Evolutionary conservation across 2,329 filamentous ascomycete species (phyloP).

Genomic region (Hymenoscyphus occultus): DNA sequence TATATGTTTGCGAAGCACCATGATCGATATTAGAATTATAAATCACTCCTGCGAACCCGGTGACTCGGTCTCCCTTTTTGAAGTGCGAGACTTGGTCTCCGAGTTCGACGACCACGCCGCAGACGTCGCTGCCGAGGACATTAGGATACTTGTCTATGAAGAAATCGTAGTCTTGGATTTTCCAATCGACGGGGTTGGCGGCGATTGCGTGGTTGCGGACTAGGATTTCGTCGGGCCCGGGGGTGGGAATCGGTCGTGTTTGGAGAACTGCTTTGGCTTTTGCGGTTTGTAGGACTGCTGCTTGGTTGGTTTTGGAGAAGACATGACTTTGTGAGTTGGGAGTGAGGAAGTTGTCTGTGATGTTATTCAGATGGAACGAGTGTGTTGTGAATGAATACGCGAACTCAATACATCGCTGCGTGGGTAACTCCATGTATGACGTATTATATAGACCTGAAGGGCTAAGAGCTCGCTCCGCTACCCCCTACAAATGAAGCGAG

Average conservation of each 20-base stretch:
- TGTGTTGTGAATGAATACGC: too few relatives aligned
- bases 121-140: conserved; percentile 51
- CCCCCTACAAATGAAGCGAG: too few relatives aligned
- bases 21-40: conserved; percentile 30
- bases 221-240: conserved; percentile 39
- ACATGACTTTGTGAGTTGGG: too few relatives aligned
- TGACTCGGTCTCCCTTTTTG: conserved; percentile 51
- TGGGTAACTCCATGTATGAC: too few relatives aligned
- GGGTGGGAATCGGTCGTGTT: conserved; percentile 38
- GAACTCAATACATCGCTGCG: too few relatives aligned
- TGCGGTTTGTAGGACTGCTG: conserved; percentile 28
- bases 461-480: too few relatives aligned
- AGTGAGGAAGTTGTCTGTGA: too few relatives aligned
- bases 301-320: neutral
- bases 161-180: conserved; percentile 13
- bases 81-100: conserved; percentile 46
- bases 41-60: too few relatives aligned
- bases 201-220: conserved; percentile 41
- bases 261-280: conserved; percentile 37
- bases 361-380: too few relatives aligned
- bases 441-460: too few relatives aligned
- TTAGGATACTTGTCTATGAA: conserved; percentile 28
- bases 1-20: conserved; percentile 33
- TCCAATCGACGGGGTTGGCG: conserved; percentile 43
- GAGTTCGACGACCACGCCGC: conserved; percentile 51